phyloP scores from a whole-genome alignment of 257 asterid genomes.

The Datura wrightii region DNA sequence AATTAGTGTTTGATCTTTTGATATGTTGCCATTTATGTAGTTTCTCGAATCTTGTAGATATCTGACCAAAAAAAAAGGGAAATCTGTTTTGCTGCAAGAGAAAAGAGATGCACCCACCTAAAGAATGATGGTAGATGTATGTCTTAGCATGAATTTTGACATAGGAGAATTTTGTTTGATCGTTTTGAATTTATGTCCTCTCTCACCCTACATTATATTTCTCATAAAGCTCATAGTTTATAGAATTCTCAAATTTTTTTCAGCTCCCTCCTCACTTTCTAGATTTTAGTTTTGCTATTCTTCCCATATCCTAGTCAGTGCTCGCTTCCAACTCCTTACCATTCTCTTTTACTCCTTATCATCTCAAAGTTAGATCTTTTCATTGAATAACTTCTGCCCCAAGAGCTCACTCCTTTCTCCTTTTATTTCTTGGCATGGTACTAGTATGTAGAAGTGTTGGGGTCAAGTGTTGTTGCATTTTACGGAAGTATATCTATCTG shows the following conservation, averaged over 20 bases:
- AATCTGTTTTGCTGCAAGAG: conserved; percentile 1
- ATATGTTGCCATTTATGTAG: background rate
- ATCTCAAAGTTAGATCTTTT: background rate
- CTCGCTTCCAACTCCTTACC: background rate
- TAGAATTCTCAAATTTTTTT: background rate
- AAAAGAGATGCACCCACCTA: background rate
- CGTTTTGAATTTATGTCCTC: background rate
- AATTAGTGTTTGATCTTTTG: background rate
- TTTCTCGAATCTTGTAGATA: conserved; percentile 1
- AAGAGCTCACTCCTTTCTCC: too few relatives aligned
- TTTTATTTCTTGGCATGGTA: too few relatives aligned
- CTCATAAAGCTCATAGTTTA: background rate
- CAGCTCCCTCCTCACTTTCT: too few relatives aligned
- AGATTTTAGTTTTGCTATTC: background rate
- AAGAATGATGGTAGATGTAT: background rate
- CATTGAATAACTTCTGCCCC: background rate
- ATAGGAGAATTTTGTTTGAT: background rate
- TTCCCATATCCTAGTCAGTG: background rate
- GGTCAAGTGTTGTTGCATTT: too few relatives aligned
- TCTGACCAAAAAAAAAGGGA: background rate
- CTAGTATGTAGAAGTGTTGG: too few relatives aligned
- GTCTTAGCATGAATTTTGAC: background rate
- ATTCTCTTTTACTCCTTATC: background rate
- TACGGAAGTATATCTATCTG: too few relatives aligned
- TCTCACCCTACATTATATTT: background rate